phyloP scores from a whole-genome alignment of 202 grass and related monocot genomes.

The Zizania palustris region DNA sequence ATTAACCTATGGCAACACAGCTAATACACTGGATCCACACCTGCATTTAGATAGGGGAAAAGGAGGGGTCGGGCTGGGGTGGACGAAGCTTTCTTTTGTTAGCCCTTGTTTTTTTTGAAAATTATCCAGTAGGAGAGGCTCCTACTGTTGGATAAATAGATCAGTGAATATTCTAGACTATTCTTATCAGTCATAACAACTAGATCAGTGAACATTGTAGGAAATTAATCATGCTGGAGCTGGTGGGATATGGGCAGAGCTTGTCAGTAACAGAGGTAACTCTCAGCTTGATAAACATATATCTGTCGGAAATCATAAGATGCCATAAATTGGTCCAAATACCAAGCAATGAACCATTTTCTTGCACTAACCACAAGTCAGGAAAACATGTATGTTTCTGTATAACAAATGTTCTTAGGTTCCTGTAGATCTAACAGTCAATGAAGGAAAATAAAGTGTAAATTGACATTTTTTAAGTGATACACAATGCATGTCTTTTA shows the following conservation, averaged over 20 bases:
- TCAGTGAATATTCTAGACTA: background rate
- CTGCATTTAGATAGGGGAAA: no score
- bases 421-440: background rate
- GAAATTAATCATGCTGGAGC: conserved; percentile 93
- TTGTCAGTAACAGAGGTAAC: conserved; percentile 73
- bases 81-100: background rate
- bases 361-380: background rate
- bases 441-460: background rate
- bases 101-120: no score
- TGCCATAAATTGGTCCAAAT: background rate
- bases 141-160: no score
- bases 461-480: background rate
- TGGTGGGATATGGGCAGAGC: conserved; percentile 81
- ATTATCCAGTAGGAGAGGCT: no score
- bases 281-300: background rate
- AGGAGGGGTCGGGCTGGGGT: background rate
- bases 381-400: background rate
- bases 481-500: background rate
- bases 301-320: background rate
- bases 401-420: no score
- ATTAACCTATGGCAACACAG: no score
- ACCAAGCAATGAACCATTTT: background rate
- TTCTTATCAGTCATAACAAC: conserved; percentile 2
- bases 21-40: no score
- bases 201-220: conserved; percentile 37